Evolutionary conservation across 139 green algal species (phyloP).

Genomic region (Chlorella sp.): DNA sequence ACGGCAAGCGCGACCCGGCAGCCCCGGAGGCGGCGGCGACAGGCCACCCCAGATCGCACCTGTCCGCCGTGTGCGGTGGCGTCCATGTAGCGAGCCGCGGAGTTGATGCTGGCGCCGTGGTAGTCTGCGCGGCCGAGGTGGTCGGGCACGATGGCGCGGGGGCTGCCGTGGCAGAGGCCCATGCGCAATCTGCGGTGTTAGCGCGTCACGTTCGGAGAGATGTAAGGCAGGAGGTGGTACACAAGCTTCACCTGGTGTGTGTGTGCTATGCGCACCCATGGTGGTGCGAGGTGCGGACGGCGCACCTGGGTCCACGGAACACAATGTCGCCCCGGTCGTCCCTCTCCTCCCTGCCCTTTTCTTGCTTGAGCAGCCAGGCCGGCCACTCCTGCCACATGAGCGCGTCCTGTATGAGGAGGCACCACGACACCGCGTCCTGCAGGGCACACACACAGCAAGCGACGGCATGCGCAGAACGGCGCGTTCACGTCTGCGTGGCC

Average conservation of each 20-base stretch:
- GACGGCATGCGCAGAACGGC: no score
- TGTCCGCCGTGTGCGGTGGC: background rate
- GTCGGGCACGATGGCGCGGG: slow-evolving; percentile 31
- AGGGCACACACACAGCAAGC: no score
- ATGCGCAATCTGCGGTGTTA: slow-evolving; percentile 31
- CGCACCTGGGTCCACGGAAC: slow-evolving; percentile 31
- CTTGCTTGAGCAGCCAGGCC: slow-evolving; percentile 4
- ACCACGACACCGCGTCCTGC: slow-evolving; percentile 35
- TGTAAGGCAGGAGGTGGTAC: no score
- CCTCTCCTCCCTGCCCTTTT: slow-evolving; percentile 7
- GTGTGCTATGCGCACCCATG: no score
- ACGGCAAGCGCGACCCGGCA: no score
- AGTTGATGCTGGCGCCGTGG: slow-evolving; percentile 41
- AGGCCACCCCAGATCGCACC: no score
- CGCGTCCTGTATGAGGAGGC: slow-evolving; percentile 37
- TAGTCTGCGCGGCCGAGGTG: slow-evolving; percentile 34
- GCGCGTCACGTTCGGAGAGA: no score
- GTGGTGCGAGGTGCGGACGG: no score
- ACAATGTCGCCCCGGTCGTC: slow-evolving; percentile 7
- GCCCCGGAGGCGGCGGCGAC: no score
- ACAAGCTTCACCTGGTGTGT: no score
- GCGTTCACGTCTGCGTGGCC: no score
- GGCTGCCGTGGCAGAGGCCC: slow-evolving; percentile 34
- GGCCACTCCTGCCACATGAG: slow-evolving; percentile 44
- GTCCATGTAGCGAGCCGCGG: background rate